Conservation (phyloP, 495 filamentous ascomycete genomes). For the Hypoxylon trugodes region DNA sequence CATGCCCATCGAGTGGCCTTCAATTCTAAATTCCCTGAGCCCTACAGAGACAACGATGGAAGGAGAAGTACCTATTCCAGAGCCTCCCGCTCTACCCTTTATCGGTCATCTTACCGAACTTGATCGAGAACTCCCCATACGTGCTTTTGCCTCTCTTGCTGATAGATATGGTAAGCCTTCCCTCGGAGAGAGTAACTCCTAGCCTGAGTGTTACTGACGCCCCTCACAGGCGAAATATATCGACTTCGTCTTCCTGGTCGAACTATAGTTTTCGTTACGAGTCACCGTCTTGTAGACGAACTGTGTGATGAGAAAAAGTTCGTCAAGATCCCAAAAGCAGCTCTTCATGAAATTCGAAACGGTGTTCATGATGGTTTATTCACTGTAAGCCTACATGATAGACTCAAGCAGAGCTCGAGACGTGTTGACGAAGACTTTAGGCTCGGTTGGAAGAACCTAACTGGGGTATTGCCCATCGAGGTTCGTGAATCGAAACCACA, state of each 20-base stretch:
- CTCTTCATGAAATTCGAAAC: constrained; percentile 61
- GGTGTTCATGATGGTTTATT: constrained; percentile 74
- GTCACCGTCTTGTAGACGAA: constrained; percentile 68
- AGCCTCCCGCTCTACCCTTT: constrained; percentile 41
- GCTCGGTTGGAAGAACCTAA: constrained; percentile 67
- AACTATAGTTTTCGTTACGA: constrained; percentile 52
- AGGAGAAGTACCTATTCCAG: constrained; percentile 39
- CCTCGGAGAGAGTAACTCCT: background rate
- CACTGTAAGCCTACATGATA: constrained; percentile 48
- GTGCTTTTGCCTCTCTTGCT: constrained; percentile 37
- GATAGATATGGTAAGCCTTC: constrained; percentile 43
- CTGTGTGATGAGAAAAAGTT: constrained; percentile 75
- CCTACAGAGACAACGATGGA: constrained; percentile 31
- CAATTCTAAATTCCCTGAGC: constrained; percentile 14
- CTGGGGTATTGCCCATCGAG: constrained; percentile 76
- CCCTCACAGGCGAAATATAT: constrained; percentile 39
- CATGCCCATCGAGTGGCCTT: constrained; percentile 36
- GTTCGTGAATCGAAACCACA: constrained; percentile 32
- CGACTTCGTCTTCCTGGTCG: constrained; percentile 40
- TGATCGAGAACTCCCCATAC: constrained; percentile 33
- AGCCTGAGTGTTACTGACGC: background rate
- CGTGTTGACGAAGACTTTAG: constrained; percentile 21
- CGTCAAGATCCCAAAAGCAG: constrained; percentile 57
- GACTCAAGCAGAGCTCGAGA: background rate
- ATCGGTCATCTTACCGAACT: constrained; percentile 41